phyloP scores from a whole-genome alignment of 208 protist species.

The Acanthamoeba sp. region DNA sequence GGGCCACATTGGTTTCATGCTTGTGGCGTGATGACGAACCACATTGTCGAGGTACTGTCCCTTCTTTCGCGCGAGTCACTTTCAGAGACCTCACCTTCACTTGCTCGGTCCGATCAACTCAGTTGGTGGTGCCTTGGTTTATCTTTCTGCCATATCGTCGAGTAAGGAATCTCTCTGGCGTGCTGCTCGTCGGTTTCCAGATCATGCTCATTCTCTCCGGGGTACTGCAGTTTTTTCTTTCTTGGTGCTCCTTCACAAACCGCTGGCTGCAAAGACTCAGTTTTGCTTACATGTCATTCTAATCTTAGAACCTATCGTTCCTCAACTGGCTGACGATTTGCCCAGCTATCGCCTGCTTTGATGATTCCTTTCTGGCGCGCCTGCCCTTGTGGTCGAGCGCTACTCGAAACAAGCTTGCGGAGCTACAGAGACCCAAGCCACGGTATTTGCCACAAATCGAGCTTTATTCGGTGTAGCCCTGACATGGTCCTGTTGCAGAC shows the following conservation, averaged over 20 bases:
- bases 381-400: not conserved
- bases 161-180: not conserved
- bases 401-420: not conserved
- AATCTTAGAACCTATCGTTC: not conserved
- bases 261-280: not conserved
- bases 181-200: slow-evolving; percentile 10
- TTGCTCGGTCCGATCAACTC: too few species aligned
- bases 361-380: not conserved
- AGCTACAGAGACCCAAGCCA: not conserved
- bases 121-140: not conserved
- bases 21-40: not conserved
- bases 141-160: not conserved
- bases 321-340: not conserved
- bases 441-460: too few species aligned
- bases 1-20: not conserved
- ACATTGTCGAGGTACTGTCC: not conserved
- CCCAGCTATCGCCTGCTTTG: not conserved
- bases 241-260: too few species aligned
- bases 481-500: too few species aligned
- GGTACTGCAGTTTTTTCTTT: not conserved
- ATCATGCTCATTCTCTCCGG: not conserved
- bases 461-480: too few species aligned
- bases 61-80: too few species aligned
- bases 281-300: not conserved
- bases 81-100: too few species aligned